phyloP scores from a whole-genome alignment of 441 rosid species.

The Sinapis alba region DNA sequence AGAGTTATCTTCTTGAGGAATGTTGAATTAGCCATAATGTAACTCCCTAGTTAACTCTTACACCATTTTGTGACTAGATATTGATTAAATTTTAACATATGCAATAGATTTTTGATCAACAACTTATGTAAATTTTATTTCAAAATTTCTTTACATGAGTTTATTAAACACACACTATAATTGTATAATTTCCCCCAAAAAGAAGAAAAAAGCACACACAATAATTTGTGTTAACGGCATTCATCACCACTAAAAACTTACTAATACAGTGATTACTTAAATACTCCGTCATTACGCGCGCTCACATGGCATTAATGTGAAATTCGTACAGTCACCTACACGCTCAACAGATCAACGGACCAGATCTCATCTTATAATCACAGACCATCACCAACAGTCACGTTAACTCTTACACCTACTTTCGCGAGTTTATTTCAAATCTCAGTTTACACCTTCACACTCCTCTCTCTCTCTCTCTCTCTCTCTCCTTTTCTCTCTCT shows the following conservation, averaged over 20 bases:
- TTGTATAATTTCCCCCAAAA: background rate
- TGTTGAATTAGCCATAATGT: slow-evolving; percentile 7
- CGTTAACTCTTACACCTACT: slow-evolving; percentile 9
- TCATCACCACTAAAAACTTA: background rate
- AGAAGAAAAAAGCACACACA: background rate
- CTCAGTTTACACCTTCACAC: slow-evolving; percentile 37
- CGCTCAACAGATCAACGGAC: slow-evolving; percentile 22
- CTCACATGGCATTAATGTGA: background rate
- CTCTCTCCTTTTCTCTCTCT: slow-evolving; percentile 10
- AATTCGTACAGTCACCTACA: slow-evolving; percentile 1
- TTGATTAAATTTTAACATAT: too few relatives aligned
- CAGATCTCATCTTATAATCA: slow-evolving; percentile 14
- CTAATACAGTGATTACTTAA: background rate
- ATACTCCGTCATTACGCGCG: background rate
- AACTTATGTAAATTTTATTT: too few relatives aligned
- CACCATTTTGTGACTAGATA: background rate
- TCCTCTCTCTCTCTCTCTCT: slow-evolving; percentile 5
- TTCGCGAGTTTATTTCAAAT: slow-evolving; percentile 34
- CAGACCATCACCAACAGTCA: slow-evolving; percentile 25
- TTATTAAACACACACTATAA: background rate
- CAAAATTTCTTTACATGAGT: background rate
- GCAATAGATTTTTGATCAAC: background rate
- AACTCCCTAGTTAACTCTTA: background rate
- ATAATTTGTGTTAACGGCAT: background rate
- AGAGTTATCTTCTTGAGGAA: slow-evolving; percentile 16